Evolutionary conservation across 148 eudicot genomes (phyloP).

Genomic region (Salicornia ramosissima): DNA sequence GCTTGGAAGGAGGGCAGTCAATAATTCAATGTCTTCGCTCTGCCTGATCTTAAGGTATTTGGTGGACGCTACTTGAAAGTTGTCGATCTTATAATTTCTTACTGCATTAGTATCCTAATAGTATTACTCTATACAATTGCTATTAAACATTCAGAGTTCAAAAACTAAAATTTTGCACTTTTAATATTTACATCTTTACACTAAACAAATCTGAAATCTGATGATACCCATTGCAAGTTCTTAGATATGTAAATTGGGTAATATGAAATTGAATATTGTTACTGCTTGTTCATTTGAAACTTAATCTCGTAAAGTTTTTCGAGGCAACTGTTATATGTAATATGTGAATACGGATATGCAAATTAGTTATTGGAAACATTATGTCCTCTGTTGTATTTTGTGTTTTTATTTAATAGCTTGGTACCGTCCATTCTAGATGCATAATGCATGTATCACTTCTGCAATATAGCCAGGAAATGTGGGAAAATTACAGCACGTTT

Average conservation of each 20-base stretch:
- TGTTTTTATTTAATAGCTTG: neutral
- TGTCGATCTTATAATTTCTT: neutral
- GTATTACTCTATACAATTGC: neutral
- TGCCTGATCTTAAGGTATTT: conserved; percentile 18
- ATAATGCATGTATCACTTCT: neutral
- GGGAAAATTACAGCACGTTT: neutral
- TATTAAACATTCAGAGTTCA: no score
- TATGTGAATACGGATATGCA: neutral
- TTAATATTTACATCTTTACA: neutral
- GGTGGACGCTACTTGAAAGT: neutral
- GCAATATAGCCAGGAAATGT: neutral
- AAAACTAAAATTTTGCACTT: neutral
- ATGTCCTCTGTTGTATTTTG: neutral
- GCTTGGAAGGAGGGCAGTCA: conserved; percentile 2
- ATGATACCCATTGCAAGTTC: neutral
- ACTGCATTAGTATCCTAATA: neutral
- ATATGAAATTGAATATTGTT: no score
- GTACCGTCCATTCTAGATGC: neutral
- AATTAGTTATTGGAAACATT: neutral
- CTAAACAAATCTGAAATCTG: neutral
- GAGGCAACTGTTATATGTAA: no score
- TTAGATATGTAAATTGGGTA: no score
- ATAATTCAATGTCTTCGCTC: conserved; percentile 3
- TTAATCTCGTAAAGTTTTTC: no score
- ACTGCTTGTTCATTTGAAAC: no score